These are phyloP conservation scores for Botrytis porri DNA, from an alignment of 2,329 filamentous ascomycete genomes.

Conservation along the genomic window DNA sequence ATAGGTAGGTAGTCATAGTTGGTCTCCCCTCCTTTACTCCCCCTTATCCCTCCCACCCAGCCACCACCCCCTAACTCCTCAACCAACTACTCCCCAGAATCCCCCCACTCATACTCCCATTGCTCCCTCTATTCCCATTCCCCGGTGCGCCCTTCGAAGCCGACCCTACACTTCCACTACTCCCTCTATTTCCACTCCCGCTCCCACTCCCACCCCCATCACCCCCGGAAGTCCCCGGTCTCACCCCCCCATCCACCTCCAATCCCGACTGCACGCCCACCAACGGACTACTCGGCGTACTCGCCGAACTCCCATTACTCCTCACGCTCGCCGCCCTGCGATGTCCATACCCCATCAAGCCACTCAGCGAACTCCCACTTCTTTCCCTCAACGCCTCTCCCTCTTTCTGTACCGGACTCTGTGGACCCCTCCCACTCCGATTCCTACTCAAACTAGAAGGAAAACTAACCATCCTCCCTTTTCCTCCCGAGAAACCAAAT, in stretches of 20 bases:
- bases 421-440: neutral
- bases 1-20: neutral
- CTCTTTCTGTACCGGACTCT: neutral
- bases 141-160: neutral
- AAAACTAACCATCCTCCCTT: slow-evolving; percentile 6
- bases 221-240: slow-evolving; percentile 44
- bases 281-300: slow-evolving; percentile 12
- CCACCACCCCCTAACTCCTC: slow-evolving; percentile 47
- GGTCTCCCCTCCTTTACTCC: neutral
- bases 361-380: slow-evolving; percentile 9
- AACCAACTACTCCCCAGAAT: slow-evolving; percentile 42
- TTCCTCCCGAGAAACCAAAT: neutral
- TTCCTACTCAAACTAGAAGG: slow-evolving; percentile 14
- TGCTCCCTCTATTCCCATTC: slow-evolving; percentile 15
- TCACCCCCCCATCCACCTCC: neutral
- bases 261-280: neutral
- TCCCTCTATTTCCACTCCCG: neutral
- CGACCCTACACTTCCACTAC: slow-evolving; percentile 40
- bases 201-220: slow-evolving; percentile 52
- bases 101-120: slow-evolving; percentile 48
- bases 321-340: slow-evolving; percentile 13
- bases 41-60: no score
- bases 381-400: neutral
- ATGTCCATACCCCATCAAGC: slow-evolving; percentile 13
- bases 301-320: slow-evolving; percentile 18